phyloP scores from a whole-genome alignment of 2,329 filamentous ascomycete species.

The Bipolaris zeicola region DNA sequence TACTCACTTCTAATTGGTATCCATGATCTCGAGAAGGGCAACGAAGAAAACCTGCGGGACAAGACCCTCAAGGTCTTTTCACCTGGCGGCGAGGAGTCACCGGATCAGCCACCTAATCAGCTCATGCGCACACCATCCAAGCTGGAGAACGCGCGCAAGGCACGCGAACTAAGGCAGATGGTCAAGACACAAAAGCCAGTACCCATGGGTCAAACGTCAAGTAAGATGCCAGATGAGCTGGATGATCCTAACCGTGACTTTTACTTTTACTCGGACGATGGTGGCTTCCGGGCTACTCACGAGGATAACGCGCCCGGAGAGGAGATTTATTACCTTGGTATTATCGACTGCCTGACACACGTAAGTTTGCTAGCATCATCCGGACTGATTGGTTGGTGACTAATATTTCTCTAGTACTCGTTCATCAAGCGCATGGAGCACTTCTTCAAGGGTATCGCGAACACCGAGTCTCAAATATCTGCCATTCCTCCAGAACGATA shows the following conservation, averaged over 20 bases:
- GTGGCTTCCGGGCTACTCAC: conserved; percentile 89
- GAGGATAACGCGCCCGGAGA: conserved; percentile 84
- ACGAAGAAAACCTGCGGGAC: conserved; percentile 88
- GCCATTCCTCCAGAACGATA: conserved; percentile 89
- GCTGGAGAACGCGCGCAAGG: conserved; percentile 87
- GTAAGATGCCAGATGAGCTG: conserved; percentile 89
- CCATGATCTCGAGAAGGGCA: conserved; percentile 86
- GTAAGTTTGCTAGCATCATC: conserved; percentile 60
- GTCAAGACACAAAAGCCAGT: conserved; percentile 91
- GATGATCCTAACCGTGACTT: conserved; percentile 69
- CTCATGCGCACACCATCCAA: conserved; percentile 92
- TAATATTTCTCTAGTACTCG: conserved; percentile 71
- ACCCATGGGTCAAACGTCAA: conserved; percentile 82
- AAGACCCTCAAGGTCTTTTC: conserved; percentile 95
- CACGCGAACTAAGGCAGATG: conserved; percentile 86
- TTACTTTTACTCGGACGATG: conserved; percentile 92
- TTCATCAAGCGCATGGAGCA: conserved; percentile 94
- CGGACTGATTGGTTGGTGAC: not conserved
- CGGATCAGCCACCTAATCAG: conserved; percentile 62
- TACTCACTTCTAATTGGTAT: conserved; percentile 95
- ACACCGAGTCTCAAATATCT: conserved; percentile 85
- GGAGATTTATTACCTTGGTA: conserved; percentile 96
- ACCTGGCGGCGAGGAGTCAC: conserved; percentile 71
- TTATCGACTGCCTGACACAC: conserved; percentile 97
- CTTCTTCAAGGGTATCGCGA: conserved; percentile 92